A percentile compares a stretch with the other conserved stretches of the same genome.
Conservation (phyloP, 139 green algal genomes). For the Picochlorum sp. region DNA sequence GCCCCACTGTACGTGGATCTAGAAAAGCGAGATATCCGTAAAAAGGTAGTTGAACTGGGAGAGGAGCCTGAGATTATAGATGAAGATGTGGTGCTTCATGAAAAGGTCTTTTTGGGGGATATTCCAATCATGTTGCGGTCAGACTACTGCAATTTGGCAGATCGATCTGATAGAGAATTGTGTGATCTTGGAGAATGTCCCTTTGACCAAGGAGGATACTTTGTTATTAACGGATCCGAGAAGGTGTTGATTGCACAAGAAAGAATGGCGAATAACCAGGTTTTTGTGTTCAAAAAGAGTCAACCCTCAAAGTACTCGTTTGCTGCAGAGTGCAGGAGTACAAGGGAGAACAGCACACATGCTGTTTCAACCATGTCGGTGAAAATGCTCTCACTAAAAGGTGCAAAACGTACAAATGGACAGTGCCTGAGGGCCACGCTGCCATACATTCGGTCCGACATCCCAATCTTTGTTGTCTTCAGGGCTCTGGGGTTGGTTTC, state of each 20-base stretch:
- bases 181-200: conserved; percentile 89
- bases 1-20: conserved; percentile 92
- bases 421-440: conserved; percentile 52
- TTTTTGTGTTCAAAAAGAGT: conserved; percentile 96
- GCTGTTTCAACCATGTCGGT: conserved; percentile 70
- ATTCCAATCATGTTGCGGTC: conserved; percentile 98
- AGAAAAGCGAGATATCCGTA: conserved; percentile 54
- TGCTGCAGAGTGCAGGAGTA: conserved; percentile 73
- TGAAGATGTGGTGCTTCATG: conserved; percentile 43
- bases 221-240: conserved; percentile 97
- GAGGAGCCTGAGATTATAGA: conserved; percentile 30
- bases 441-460: conserved; percentile 72
- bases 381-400: conserved; percentile 66
- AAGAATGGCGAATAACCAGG: conserved; percentile 95
- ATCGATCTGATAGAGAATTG: conserved; percentile 71
- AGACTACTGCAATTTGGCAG: conserved; percentile 80
- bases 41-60: not conserved
- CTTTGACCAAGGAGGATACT: conserved; percentile 97
- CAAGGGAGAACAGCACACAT: conserved; percentile 76
- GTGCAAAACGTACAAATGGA: conserved; percentile 34
- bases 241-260: conserved; percentile 98
- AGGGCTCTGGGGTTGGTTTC: conserved; percentile 71
- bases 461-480: conserved; percentile 87
- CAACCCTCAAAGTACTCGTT: conserved; percentile 90
- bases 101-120: conserved; percentile 91